These are phyloP conservation scores for Phlebopus sp. DNA, from an alignment of 1,284 basidiomycete genomes.

Conservation along the genomic window DNA sequence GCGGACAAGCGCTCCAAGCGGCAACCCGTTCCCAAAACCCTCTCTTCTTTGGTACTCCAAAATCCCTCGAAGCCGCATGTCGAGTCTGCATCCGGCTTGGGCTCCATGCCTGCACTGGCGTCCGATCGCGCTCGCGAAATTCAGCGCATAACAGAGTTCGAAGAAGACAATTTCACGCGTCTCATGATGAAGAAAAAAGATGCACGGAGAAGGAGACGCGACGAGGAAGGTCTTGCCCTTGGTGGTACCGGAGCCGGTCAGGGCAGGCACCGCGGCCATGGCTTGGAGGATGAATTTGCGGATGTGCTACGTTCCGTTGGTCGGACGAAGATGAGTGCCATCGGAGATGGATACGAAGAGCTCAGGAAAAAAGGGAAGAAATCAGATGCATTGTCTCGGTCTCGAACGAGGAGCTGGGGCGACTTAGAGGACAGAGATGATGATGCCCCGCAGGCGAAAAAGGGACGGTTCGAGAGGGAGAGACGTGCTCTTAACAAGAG, in stretches of 20 bases:
- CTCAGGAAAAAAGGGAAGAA: slow-evolving; percentile 68
- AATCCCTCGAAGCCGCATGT: slow-evolving; percentile 62
- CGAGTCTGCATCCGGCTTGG: slow-evolving; percentile 81
- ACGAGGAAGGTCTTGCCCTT: slow-evolving; percentile 92
- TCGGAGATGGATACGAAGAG: slow-evolving; percentile 73
- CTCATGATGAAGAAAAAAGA: slow-evolving; percentile 92
- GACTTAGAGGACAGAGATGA: slow-evolving; percentile 42
- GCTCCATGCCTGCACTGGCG: slow-evolving; percentile 53
- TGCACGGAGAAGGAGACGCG: slow-evolving; percentile 68
- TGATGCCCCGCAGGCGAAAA: slow-evolving; percentile 53
- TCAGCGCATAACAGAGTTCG: slow-evolving; percentile 84
- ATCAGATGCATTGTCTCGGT: slow-evolving; percentile 50
- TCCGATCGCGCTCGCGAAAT: slow-evolving; percentile 77
- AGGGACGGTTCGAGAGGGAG: slow-evolving; percentile 75
- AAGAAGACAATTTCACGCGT: slow-evolving; percentile 95
- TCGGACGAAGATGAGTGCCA: slow-evolving; percentile 41
- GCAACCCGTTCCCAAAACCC: slow-evolving; percentile 64
- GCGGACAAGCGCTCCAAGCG: slow-evolving; percentile 44
- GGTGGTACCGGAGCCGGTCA: slow-evolving; percentile 57
- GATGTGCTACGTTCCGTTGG: slow-evolving; percentile 69
- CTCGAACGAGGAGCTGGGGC: slow-evolving; percentile 41
- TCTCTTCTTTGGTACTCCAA: slow-evolving; percentile 66
- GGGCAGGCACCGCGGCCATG: slow-evolving; percentile 62
- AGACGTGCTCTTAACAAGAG: slow-evolving; percentile 53
- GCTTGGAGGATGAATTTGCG: slow-evolving; percentile 81